Evolutionary conservation across 306 rosid species (phyloP).

Genomic region (Prunus campanulata): DNA sequence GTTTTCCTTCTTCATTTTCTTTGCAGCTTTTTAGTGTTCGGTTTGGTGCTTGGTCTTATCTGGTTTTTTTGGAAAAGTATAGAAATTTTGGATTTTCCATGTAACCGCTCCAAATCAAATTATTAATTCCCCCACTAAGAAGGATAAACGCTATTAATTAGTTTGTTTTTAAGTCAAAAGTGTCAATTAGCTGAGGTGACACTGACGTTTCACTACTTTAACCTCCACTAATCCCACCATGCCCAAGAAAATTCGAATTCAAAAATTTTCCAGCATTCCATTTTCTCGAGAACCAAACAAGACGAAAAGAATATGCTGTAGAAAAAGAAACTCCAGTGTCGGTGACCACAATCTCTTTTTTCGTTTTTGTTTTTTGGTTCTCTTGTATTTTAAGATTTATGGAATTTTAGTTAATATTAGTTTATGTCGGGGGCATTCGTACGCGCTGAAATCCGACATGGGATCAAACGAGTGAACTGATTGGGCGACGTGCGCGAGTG

Average conservation of each 20-base stretch:
- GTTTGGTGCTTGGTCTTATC: background rate
- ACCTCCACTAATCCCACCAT: background rate
- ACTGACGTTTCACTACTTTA: constrained; percentile 5
- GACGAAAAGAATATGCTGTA: background rate
- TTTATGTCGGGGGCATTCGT: background rate
- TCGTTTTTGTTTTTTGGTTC: background rate
- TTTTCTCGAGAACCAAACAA: constrained; percentile 18
- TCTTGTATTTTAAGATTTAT: background rate
- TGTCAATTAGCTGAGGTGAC: background rate
- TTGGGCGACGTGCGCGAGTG: constrained; percentile 1
- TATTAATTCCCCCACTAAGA: background rate
- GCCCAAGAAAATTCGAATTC: background rate
- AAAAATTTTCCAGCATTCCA: background rate
- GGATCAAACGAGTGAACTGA: background rate
- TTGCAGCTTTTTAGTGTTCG: constrained; percentile 12
- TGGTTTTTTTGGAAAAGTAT: constrained; percentile 9
- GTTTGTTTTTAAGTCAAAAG: background rate
- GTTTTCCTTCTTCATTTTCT: background rate
- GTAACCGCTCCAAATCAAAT: background rate
- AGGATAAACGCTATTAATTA: background rate
- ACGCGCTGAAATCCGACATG: constrained; percentile 6
- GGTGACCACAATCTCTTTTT: no score
- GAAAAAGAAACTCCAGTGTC: no score
- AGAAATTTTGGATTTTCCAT: background rate
- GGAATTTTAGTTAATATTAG: background rate